phyloP scores from a whole-genome alignment of 805 yeast species.

The Candida loeiensis region DNA sequence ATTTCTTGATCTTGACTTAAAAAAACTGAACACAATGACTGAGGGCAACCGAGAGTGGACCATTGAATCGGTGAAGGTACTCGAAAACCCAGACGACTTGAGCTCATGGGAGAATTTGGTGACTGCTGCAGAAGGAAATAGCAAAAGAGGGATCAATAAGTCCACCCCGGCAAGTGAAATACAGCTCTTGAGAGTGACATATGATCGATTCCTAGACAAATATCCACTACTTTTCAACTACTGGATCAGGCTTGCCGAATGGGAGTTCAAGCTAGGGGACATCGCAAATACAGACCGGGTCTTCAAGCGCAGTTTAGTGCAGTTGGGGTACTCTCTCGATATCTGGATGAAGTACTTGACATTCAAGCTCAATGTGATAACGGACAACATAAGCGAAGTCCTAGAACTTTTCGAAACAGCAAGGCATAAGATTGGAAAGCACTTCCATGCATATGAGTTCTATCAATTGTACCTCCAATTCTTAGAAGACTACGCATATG shows the following conservation, averaged over 20 bases:
- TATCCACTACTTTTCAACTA: constrained; percentile 52
- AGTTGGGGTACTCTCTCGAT: constrained; percentile 43
- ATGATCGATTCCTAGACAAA: constrained; percentile 40
- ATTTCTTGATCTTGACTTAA: not conserved
- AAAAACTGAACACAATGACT: constrained; percentile 1
- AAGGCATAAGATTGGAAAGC: constrained; percentile 47
- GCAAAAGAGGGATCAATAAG: constrained; percentile 30
- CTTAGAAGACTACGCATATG: constrained; percentile 28
- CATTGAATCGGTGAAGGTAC: constrained; percentile 26
- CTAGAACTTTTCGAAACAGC: constrained; percentile 44
- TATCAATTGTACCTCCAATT: constrained; percentile 49
- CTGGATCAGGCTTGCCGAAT: constrained; percentile 54
- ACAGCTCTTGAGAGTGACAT: constrained; percentile 35
- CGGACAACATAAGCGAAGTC: constrained; percentile 27
- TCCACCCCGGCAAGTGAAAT: constrained; percentile 27
- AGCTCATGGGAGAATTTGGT: constrained; percentile 37
- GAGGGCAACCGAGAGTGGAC: constrained; percentile 23
- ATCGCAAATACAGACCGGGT: constrained; percentile 29
- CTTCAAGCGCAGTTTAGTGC: constrained; percentile 21
- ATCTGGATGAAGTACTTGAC: constrained; percentile 51
- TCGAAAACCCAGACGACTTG: constrained; percentile 34
- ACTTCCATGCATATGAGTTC: constrained; percentile 49
- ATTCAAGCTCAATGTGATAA: constrained; percentile 34
- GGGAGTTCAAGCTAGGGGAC: constrained; percentile 45
- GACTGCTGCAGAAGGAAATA: constrained; percentile 25